Evolutionary conservation across 345 rosid species (phyloP).

Genomic region (Erysimum cheiranthoides): DNA sequence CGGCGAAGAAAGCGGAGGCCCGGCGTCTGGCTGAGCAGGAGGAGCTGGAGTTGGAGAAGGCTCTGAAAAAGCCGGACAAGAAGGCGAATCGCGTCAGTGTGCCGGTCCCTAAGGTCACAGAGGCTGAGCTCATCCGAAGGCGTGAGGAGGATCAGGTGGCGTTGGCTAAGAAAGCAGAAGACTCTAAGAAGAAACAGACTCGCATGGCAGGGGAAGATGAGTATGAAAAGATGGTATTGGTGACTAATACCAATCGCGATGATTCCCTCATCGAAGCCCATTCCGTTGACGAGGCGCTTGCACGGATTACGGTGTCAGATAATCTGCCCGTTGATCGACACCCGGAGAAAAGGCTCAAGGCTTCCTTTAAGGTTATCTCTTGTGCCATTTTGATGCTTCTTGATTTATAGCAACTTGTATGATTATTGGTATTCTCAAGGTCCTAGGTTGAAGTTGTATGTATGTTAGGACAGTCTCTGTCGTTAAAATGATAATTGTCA

Average conservation of each 20-base stretch:
- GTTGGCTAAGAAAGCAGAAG: slow-evolving; percentile 73
- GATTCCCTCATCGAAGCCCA: slow-evolving; percentile 86
- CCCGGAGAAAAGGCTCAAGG: slow-evolving; percentile 89
- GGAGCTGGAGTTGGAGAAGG: slow-evolving; percentile 78
- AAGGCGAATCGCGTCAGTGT: slow-evolving; percentile 75
- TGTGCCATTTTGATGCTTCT: not conserved
- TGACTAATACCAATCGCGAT: slow-evolving; percentile 84
- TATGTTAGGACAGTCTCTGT: slow-evolving; percentile 5
- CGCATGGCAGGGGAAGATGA: slow-evolving; percentile 89
- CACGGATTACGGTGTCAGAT: slow-evolving; percentile 68
- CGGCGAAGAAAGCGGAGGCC: slow-evolving; percentile 73
- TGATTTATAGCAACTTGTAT: not conserved
- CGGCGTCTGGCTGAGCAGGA: slow-evolving; percentile 80
- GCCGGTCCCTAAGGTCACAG: slow-evolving; percentile 90
- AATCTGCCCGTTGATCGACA: slow-evolving; percentile 77
- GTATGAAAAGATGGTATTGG: slow-evolving; percentile 82
- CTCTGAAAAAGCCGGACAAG: slow-evolving; percentile 78
- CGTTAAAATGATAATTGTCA: not conserved
- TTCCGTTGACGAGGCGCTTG: slow-evolving; percentile 86
- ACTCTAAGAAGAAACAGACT: slow-evolving; percentile 61
- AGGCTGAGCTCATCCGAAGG: slow-evolving; percentile 62
- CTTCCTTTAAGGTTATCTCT: slow-evolving; percentile 79
- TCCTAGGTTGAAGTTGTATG: not conserved
- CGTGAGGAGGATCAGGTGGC: slow-evolving; percentile 81
- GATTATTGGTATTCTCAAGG: not conserved